Conservation (phyloP, 2,329 filamentous ascomycete genomes). For the Pseudofabraea citricarpa region DNA sequence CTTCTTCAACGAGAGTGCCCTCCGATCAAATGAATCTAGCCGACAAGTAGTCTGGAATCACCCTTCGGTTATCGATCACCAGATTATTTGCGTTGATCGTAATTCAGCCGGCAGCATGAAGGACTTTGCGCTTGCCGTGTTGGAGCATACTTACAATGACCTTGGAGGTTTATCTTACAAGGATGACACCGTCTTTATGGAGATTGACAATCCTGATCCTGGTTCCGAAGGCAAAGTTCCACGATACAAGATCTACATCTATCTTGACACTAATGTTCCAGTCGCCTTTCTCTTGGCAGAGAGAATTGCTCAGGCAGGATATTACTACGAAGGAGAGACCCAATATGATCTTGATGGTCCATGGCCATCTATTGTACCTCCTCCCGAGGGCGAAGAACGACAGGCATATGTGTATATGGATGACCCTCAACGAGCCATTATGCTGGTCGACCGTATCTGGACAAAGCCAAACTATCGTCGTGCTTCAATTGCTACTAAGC, state of each 20-base stretch:
- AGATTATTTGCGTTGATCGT: neutral
- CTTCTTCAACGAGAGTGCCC: neutral
- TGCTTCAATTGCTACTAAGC: constrained; percentile 49
- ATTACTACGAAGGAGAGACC: neutral
- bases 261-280: constrained; percentile 8
- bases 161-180: neutral
- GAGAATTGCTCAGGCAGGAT: constrained; percentile 7
- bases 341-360: constrained; percentile 1
- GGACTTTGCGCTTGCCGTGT: neutral
- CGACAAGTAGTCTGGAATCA: neutral
- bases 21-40: neutral
- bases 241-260: constrained; percentile 17
- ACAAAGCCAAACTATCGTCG: constrained; percentile 50
- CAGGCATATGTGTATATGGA: constrained; percentile 7
- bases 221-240: constrained; percentile 4
- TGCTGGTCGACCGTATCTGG: constrained; percentile 64
- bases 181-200: neutral
- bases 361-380: neutral
- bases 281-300: constrained; percentile 13
- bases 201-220: constrained; percentile 6
- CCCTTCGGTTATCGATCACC: neutral
- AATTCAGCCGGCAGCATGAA: neutral
- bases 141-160: constrained; percentile 3
- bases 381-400: neutral
- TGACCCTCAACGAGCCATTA: constrained; percentile 41